Evolutionary conservation across 345 rosid species (phyloP).

Genomic region (Pistacia integerrima): DNA sequence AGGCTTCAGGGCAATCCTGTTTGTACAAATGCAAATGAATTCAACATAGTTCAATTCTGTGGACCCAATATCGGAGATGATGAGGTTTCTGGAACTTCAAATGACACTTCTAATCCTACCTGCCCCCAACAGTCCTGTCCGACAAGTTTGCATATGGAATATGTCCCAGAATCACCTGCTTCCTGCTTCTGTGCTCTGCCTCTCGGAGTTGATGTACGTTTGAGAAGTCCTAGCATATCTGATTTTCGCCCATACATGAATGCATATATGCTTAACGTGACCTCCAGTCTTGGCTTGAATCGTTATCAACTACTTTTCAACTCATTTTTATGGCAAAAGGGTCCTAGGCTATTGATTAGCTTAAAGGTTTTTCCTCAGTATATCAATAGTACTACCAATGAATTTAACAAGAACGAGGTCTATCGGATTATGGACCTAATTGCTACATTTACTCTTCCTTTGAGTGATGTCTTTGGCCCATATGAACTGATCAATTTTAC

Average conservation of each 20-base stretch:
- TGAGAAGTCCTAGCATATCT: slow-evolving; percentile 54
- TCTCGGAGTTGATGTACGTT: slow-evolving; percentile 37
- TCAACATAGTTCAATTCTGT: slow-evolving; percentile 41
- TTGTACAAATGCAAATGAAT: slow-evolving; percentile 41
- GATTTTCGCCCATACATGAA: slow-evolving; percentile 46
- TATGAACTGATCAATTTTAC: slow-evolving; percentile 51
- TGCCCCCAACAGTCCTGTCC: slow-evolving; percentile 48
- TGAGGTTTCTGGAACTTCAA: slow-evolving; percentile 33
- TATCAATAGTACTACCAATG: neutral
- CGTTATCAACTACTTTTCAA: slow-evolving; percentile 6
- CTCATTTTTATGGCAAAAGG: slow-evolving; percentile 41
- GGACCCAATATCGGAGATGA: slow-evolving; percentile 21
- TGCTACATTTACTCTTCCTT: slow-evolving; percentile 31
- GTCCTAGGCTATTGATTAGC: slow-evolving; percentile 47
- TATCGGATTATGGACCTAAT: slow-evolving; percentile 31
- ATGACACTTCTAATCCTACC: slow-evolving; percentile 11
- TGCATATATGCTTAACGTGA: slow-evolving; percentile 22
- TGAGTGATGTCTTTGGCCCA: slow-evolving; percentile 49
- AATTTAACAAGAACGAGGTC: slow-evolving; percentile 41
- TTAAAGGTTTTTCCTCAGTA: slow-evolving; percentile 48
- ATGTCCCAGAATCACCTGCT: slow-evolving; percentile 30
- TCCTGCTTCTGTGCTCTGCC: slow-evolving; percentile 64
- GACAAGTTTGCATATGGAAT: slow-evolving; percentile 19
- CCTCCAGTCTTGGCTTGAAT: slow-evolving; percentile 34
- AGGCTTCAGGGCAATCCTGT: slow-evolving; percentile 71